Evolutionary conservation across 345 rosid genomes (phyloP).

Genomic region (Xanthoceras sorbifolium): DNA sequence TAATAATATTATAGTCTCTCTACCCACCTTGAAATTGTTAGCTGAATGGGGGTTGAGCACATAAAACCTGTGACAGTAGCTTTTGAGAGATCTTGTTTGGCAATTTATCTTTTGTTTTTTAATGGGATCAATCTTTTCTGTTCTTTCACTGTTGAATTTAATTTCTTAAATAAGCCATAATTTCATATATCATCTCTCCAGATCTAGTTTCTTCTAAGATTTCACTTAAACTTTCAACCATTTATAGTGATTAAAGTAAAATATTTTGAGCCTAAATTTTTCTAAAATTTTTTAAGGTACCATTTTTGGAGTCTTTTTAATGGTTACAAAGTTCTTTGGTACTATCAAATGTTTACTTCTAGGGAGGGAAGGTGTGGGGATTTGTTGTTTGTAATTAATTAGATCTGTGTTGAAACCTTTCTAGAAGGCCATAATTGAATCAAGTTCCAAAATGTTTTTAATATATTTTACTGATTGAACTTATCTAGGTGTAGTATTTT

Average conservation of each 20-base stretch:
- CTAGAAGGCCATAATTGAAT: not conserved
- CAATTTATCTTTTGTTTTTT: not conserved
- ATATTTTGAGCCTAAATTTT: too few species aligned
- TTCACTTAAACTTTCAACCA: too few species aligned
- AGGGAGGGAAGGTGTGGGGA: not conserved
- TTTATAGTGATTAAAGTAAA: too few species aligned
- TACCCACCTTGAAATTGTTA: constrained; percentile 15
- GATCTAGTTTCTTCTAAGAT: too few species aligned
- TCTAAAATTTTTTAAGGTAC: not conserved
- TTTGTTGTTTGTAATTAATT: not conserved
- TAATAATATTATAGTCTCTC: too few species aligned
- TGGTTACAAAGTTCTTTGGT: not conserved
- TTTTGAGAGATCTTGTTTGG: constrained; percentile 9
- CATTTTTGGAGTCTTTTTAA: too few species aligned
- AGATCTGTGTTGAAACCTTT: constrained; percentile 1
- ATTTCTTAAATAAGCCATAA: not conserved
- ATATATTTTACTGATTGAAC: not conserved
- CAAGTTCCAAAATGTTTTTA: not conserved
- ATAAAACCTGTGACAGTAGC: not conserved
- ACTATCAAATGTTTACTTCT: not conserved
- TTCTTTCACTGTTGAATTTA: not conserved
- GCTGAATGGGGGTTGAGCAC: constrained; percentile 10
- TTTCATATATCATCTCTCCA: too few species aligned
- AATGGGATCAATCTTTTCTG: not conserved
- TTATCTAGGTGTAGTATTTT: not conserved